These are phyloP conservation scores for Xylaria sp. DNA, from an alignment of 2,329 filamentous ascomycete species.

Conservation along the genomic window DNA sequence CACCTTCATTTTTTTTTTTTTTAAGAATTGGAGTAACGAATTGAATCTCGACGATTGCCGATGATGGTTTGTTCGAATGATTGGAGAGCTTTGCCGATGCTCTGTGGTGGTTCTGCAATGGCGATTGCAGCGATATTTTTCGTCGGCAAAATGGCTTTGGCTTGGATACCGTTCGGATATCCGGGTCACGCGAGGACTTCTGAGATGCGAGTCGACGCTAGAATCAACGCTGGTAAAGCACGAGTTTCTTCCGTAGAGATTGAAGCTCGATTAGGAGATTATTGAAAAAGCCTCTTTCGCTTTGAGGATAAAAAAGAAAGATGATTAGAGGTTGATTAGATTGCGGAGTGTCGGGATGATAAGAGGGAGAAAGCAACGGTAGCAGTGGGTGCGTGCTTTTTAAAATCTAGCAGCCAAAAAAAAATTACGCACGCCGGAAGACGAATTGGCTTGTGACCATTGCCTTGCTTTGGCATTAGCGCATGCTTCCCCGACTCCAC, in stretches of 20 bases:
- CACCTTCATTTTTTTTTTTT: slow-evolving; percentile 76
- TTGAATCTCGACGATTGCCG: not conserved
- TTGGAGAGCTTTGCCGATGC: not conserved
- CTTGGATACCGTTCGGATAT: slow-evolving; percentile 32
- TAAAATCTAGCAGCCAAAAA: slow-evolving; percentile 29
- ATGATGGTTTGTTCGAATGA: not conserved
- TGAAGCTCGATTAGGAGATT: slow-evolving; percentile 7
- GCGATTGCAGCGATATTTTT: slow-evolving; percentile 5
- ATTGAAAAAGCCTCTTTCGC: not conserved
- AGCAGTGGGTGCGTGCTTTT: slow-evolving; percentile 20
- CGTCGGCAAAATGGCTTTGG: slow-evolving; percentile 5
- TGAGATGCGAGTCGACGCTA: slow-evolving; percentile 1
- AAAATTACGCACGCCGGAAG: slow-evolving; percentile 24
- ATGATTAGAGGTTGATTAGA: slow-evolving; percentile 12
- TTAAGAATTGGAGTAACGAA: not conserved
- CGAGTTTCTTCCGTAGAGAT: not conserved
- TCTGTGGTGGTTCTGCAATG: slow-evolving; percentile 11
- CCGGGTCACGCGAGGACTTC: slow-evolving; percentile 29
- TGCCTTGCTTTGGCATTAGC: not conserved
- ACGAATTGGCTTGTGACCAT: slow-evolving; percentile 19
- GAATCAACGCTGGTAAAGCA: slow-evolving; percentile 14
- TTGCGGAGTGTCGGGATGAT: slow-evolving; percentile 3
- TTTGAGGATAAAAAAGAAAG: slow-evolving; percentile 20
- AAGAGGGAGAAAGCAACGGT: not conserved
- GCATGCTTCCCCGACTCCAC: not conserved